Conservation (phyloP, 305 asterid genomes). For the Solanum aculeatissimum region DNA sequence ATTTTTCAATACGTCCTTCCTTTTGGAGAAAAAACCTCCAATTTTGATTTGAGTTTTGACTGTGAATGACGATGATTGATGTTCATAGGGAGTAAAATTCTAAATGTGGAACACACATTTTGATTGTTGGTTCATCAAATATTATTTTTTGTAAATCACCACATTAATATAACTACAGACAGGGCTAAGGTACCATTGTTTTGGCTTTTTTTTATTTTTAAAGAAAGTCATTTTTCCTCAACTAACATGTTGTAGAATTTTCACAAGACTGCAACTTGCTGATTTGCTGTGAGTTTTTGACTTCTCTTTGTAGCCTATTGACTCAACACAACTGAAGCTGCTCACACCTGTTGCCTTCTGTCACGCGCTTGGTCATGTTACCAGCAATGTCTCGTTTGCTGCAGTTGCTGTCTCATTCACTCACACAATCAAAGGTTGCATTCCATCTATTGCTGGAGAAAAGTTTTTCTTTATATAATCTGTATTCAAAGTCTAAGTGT, state of each 20-base stretch:
- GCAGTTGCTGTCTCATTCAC: conserved; percentile 98
- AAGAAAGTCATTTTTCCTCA: background rate
- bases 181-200: background rate
- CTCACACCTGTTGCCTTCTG: conserved; percentile 90
- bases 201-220: no score
- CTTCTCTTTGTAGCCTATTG: conserved; percentile 56
- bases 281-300: background rate
- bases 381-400: conserved; percentile 95
- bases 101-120: background rate
- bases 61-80: background rate
- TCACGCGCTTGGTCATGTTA: conserved; percentile 89
- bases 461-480: background rate
- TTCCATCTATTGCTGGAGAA: background rate
- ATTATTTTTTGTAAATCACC: background rate
- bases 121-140: background rate
- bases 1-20: background rate
- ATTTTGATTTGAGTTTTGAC: background rate
- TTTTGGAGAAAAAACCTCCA: background rate
- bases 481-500: background rate
- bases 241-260: background rate
- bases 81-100: background rate
- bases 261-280: background rate
- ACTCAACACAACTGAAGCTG: conserved; percentile 71
- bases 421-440: conserved; percentile 88
- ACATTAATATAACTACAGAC: background rate